These are phyloP conservation scores for Quercus lobata DNA, from an alignment of 331 rosid genomes.

Conservation along the genomic window DNA sequence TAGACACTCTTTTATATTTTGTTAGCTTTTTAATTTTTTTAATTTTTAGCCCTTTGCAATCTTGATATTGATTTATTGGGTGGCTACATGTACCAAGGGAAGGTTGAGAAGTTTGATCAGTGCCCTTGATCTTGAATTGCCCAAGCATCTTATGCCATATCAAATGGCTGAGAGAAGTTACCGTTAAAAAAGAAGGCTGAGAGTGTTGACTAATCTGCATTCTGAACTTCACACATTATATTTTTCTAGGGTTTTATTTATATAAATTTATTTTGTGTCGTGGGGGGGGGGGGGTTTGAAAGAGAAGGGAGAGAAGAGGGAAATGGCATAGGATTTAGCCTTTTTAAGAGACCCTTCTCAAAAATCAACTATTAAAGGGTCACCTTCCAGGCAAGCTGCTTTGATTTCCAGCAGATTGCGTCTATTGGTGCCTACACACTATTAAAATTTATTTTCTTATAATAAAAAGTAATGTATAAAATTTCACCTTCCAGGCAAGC, in stretches of 20 bases:
- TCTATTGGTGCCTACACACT: conserved; percentile 52
- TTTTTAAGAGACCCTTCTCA: conserved; percentile 57
- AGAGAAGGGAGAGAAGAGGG: conserved; percentile 66
- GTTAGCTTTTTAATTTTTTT: too few relatives aligned
- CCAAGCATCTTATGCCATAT: conserved; percentile 84
- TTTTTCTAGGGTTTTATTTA: too few relatives aligned
- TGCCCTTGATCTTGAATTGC: conserved; percentile 76
- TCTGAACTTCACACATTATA: conserved; percentile 74
- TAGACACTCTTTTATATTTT: background rate
- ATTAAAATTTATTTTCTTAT: too few relatives aligned
- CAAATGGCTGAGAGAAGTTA: conserved; percentile 36
- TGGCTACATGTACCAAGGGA: conserved; percentile 90
- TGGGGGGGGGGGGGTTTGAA: background rate
- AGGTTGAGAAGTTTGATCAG: conserved; percentile 30
- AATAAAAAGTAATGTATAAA: too few relatives aligned
- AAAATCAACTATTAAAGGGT: conserved; percentile 21
- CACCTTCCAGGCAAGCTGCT: conserved; percentile 64
- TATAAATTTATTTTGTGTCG: background rate
- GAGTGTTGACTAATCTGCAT: conserved; percentile 71
- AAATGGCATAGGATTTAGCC: conserved; percentile 39
- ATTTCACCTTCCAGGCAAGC: too few relatives aligned
- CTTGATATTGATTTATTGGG: background rate
- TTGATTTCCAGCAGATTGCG: conserved; percentile 50
- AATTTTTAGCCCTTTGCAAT: too few relatives aligned
- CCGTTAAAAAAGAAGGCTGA: conserved; percentile 27